Conservation (phyloP, 1,139 yeast species). For the Hemisphaericaspora lyxosophila region DNA sequence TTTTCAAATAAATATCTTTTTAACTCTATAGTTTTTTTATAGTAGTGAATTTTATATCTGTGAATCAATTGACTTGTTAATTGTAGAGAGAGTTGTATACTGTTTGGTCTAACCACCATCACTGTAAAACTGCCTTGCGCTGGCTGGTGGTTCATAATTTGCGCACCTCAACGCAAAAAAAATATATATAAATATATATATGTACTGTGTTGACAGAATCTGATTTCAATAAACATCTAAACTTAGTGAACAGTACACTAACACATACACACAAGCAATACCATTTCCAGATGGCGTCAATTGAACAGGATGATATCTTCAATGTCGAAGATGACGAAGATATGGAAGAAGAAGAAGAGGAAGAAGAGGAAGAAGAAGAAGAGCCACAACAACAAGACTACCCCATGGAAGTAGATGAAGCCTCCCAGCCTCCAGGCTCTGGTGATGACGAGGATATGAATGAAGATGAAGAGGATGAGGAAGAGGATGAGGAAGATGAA, state of each 20-base stretch:
- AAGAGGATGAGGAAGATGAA: slow-evolving; percentile 23
- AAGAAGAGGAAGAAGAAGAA: slow-evolving; percentile 20
- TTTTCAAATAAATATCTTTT: not conserved
- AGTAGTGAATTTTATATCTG: no score
- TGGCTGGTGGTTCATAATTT: no score
- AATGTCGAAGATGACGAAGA: slow-evolving; percentile 25
- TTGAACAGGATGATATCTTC: slow-evolving; percentile 26
- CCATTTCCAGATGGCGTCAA: slow-evolving; percentile 16
- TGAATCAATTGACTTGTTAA: no score
- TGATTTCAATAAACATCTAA: no score
- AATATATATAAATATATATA: no score
- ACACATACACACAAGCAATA: not conserved
- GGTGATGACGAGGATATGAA: slow-evolving; percentile 21
- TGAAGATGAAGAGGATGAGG: slow-evolving; percentile 22
- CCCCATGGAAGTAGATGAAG: slow-evolving; percentile 24
- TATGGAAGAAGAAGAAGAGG: slow-evolving; percentile 17
- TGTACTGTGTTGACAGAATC: no score
- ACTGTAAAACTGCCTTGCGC: no score
- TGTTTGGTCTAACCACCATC: no score
- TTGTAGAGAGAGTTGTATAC: no score
- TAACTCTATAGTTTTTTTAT: no score
- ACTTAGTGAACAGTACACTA: no score
- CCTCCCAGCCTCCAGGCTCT: slow-evolving; percentile 15
- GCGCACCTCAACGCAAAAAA: no score
- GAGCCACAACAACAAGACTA: slow-evolving; percentile 17